Percentiles rank a stretch among this genome's conserved stretches.
These are phyloP conservation scores for Pezicula rhizophila DNA, from an alignment of 2,329 filamentous ascomycete genomes.

Conservation along the genomic window DNA sequence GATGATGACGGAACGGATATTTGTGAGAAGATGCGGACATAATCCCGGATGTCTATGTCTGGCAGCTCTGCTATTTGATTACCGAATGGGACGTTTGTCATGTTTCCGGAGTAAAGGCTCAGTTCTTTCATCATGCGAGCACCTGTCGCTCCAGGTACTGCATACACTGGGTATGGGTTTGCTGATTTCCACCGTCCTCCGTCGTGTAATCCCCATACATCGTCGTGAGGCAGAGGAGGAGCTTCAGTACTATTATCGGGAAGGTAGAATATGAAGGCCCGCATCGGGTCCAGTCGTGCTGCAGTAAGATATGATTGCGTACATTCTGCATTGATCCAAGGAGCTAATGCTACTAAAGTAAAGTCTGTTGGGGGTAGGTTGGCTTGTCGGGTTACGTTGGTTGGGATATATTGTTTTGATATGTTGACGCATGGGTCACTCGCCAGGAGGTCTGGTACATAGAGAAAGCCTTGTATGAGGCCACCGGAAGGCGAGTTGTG, in stretches of 20 bases:
- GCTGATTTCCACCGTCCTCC: constrained; percentile 62
- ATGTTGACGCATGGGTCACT: constrained; percentile 57
- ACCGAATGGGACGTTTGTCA: constrained; percentile 55
- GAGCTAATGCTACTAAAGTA: constrained; percentile 74
- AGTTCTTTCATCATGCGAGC: constrained; percentile 64
- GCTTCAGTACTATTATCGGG: constrained; percentile 48
- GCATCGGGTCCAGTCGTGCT: constrained; percentile 51
- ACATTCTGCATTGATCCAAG: constrained; percentile 75
- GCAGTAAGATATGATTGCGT: constrained; percentile 65
- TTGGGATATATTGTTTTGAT: constrained; percentile 61
- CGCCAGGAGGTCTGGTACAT: constrained; percentile 64
- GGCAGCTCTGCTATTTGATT: constrained; percentile 49
- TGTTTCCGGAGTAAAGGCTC: constrained; percentile 69
- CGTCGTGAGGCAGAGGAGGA: constrained; percentile 60
- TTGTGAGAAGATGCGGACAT: constrained; percentile 54
- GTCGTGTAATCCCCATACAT: constrained; percentile 66
- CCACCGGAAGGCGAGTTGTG: constrained; percentile 55
- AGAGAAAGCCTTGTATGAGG: constrained; percentile 72
- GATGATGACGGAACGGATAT: constrained; percentile 41
- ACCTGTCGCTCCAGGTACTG: constrained; percentile 64
- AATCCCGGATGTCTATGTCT: constrained; percentile 49
- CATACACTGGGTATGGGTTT: constrained; percentile 79
- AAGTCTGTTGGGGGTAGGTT: constrained; percentile 66
- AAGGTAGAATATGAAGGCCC: constrained; percentile 58
- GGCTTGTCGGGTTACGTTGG: constrained; percentile 66